Evolutionary conservation across 352 stramenopile genomes (phyloP).

Genomic region (Aphanomyces cochlioides): DNA sequence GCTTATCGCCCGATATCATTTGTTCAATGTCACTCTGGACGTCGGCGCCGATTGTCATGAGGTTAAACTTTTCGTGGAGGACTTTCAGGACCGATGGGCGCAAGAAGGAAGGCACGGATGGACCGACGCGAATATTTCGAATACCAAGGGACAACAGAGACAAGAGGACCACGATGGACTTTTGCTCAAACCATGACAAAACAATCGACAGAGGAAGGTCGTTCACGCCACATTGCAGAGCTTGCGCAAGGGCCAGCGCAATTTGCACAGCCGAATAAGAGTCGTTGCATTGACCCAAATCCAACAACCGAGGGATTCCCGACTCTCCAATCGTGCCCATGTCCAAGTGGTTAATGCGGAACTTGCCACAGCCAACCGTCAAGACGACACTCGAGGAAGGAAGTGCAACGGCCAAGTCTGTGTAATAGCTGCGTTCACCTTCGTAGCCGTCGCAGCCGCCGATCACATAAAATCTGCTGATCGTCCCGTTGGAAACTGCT

Average conservation of each 20-base stretch:
- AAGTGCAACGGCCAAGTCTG: slow-evolving; percentile 48
- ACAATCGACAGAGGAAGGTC: slow-evolving; percentile 56
- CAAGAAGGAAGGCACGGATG: slow-evolving; percentile 52
- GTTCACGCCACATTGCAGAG: slow-evolving; percentile 53
- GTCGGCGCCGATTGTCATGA: slow-evolving; percentile 48
- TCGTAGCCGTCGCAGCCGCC: slow-evolving; percentile 68
- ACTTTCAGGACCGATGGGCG: slow-evolving; percentile 54
- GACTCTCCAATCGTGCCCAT: slow-evolving; percentile 41
- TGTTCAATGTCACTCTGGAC: slow-evolving; percentile 43
- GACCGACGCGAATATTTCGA: slow-evolving; percentile 70
- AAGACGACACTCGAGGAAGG: slow-evolving; percentile 54
- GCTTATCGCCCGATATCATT: slow-evolving; percentile 40
- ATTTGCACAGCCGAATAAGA: slow-evolving; percentile 59
- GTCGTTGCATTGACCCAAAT: slow-evolving; percentile 81
- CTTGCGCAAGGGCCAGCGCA: slow-evolving; percentile 57
- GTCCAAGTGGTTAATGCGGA: slow-evolving; percentile 36
- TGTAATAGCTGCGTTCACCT: slow-evolving; percentile 68
- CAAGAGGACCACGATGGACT: slow-evolving; percentile 59
- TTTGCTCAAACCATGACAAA: slow-evolving; percentile 68
- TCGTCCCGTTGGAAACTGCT: slow-evolving; percentile 43
- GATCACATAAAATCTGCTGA: slow-evolving; percentile 68
- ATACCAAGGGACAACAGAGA: slow-evolving; percentile 59
- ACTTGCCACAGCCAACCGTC: slow-evolving; percentile 59
- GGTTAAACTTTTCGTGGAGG: slow-evolving; percentile 55
- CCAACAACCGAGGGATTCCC: slow-evolving; percentile 60